Base-by-base conservation (phyloP, 345 rosid genomes). In the Pseudoturritis turrita region DNA sequence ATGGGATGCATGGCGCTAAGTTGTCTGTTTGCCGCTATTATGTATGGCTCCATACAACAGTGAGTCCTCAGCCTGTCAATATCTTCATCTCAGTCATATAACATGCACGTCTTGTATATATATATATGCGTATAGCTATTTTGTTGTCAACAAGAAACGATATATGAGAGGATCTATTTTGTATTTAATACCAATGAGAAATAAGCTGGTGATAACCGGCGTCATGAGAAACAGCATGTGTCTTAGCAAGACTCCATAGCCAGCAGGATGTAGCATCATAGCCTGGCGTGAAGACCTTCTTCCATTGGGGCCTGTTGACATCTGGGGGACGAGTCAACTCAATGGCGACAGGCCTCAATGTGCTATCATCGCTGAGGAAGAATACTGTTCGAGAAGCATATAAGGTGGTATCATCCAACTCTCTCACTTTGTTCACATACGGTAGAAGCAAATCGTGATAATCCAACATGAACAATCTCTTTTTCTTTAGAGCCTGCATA, bases 241-340 rank as follows among this genome's bases (percentile, higher is more conserved):
- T 78, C 73, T 89, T 91, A 47, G 97, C 94, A 4, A 89, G 65
- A 63, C 18, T 83, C 97, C 96, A 89, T 1, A 85, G 83, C 97
- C 94, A 89, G 75, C 14, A 15, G 12, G 68, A 71, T 0, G 96
- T 91, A 58, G 88, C 45, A 63, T 82, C 46, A 70, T 53, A 73
- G 4, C 70, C 33, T 2, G 89, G 90, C 0, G 67, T 37, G 71
- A 71, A 87, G 10, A 81, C 93, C 45, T 81, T 51, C 73, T 68
- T 85, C 96, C 96, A 89, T 51, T 86, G 96, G 2, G 89, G 86
- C 43, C 77, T 85, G 25, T 86, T 83, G 5, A 79, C 74, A 22
- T 77, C 70, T 1, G 81, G 81, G 3, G 94, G 94, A 12, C 91
- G 80, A 28, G 82, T 79, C 4, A 89, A 80, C 79, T 91, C 97